Evolutionary conservation across 2,329 filamentous ascomycete species (phyloP).

Genomic region (Didymella lethalis): DNA sequence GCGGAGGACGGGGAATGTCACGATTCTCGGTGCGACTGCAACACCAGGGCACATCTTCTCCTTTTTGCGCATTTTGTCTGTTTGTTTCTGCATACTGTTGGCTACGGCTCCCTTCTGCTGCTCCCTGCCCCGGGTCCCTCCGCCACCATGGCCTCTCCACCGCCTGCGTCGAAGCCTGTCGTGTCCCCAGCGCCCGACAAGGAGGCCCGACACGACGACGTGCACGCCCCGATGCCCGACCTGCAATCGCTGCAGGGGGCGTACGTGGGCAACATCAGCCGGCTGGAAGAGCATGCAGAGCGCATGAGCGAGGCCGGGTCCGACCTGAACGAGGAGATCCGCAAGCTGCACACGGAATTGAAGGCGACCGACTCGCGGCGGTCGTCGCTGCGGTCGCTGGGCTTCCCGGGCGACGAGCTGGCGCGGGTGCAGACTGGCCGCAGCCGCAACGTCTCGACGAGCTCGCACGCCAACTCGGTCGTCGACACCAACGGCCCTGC

Average conservation of each 20-base stretch:
- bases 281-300: slow-evolving; percentile 78
- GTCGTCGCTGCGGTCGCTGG: slow-evolving; percentile 66
- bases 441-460: slow-evolving; percentile 53
- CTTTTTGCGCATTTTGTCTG: slow-evolving; percentile 11
- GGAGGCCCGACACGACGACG: slow-evolving; percentile 24
- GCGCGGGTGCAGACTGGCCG: slow-evolving; percentile 38
- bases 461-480: slow-evolving; percentile 65
- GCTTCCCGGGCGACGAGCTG: slow-evolving; percentile 47
- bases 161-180: slow-evolving; percentile 15
- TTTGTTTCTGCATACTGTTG: not conserved
- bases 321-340: slow-evolving; percentile 80
- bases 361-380: slow-evolving; percentile 73
- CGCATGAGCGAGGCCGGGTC: slow-evolving; percentile 74
- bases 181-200: slow-evolving; percentile 12
- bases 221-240: slow-evolving; percentile 67
- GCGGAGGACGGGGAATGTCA: slow-evolving; percentile 2
- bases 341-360: slow-evolving; percentile 73
- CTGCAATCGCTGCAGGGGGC: slow-evolving; percentile 68
- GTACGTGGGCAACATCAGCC: slow-evolving; percentile 72
- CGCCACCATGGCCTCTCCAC: slow-evolving; percentile 27
- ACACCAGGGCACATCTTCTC: slow-evolving; percentile 25
- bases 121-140: too few relatives aligned
- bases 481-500: slow-evolving; percentile 73
- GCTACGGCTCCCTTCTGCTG: too few relatives aligned
- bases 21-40: slow-evolving; percentile 16